phyloP scores from a whole-genome alignment of 176 grass and related monocot species.

The Oryza punctata region DNA sequence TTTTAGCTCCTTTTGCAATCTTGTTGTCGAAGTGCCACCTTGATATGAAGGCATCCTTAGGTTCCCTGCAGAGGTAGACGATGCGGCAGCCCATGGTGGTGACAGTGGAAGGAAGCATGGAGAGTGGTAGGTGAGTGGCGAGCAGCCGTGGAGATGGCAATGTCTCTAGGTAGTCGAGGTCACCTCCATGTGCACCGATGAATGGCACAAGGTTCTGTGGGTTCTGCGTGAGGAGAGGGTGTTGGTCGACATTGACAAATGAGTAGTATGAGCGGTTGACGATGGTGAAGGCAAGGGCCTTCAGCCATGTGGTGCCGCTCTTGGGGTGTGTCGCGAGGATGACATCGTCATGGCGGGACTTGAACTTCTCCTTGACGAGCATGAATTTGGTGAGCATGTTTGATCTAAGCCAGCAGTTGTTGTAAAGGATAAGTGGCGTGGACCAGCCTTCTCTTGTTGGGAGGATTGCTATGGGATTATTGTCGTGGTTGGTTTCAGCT shows the following conservation, averaged over 20 bases:
- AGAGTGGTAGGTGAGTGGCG: not conserved
- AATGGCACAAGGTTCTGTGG: constrained; percentile 11
- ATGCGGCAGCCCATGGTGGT: not conserved
- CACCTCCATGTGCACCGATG: not conserved
- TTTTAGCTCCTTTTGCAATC: not conserved
- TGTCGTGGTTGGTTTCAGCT: not conserved
- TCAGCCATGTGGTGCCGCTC: constrained; percentile 37
- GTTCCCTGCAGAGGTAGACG: not conserved
- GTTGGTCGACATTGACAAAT: no score
- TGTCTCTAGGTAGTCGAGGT: not conserved
- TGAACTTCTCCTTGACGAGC: not conserved
- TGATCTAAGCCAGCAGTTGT: constrained; percentile 4
- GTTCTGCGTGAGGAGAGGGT: not conserved
- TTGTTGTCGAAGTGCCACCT: not conserved
- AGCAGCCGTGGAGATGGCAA: not conserved
- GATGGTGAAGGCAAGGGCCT: constrained; percentile 22
- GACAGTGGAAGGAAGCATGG: not conserved
- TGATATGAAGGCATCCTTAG: not conserved
- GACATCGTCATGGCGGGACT: not conserved
- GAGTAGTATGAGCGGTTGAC: not conserved
- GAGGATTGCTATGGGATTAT: not conserved
- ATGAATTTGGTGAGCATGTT: not conserved
- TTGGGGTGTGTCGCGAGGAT: constrained; percentile 6
- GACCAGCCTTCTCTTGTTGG: not conserved
- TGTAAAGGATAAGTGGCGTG: not conserved